Evolutionary conservation across 768 basidiomycete genomes (phyloP).

Genomic region (Macrolepiota dolichaula): DNA sequence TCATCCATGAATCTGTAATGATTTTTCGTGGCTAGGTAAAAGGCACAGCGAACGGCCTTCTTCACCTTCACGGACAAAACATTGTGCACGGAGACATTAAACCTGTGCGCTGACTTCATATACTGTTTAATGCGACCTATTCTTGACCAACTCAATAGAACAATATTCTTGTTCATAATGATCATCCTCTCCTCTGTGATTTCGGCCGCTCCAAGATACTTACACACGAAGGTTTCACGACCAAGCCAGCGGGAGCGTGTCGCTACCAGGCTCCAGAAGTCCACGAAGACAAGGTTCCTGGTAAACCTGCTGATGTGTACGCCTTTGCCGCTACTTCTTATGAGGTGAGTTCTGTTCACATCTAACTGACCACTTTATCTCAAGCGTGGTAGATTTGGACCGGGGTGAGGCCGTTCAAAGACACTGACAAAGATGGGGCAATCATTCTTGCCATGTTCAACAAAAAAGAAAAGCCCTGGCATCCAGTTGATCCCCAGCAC

Average conservation of each 20-base stretch:
- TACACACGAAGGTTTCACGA: constrained; percentile 14
- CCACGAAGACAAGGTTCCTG: background rate
- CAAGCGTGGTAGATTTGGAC: constrained; percentile 1
- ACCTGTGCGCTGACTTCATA: background rate
- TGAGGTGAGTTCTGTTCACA: constrained; percentile 11
- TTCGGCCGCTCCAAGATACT: constrained; percentile 14
- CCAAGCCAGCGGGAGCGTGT: constrained; percentile 7
- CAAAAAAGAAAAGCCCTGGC: background rate
- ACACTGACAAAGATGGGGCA: background rate
- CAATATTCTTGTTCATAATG: background rate
- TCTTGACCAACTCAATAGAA: background rate
- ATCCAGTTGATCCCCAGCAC: too few relatives aligned
- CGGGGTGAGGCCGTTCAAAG: background rate
- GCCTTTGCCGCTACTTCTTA: constrained; percentile 13
- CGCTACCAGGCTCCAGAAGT: constrained; percentile 11
- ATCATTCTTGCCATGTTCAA: background rate
- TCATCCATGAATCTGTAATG: background rate
- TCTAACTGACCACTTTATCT: too few relatives aligned
- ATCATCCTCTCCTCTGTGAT: background rate
- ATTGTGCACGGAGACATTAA: constrained; percentile 7
- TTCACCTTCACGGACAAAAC: background rate
- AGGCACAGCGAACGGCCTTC: background rate
- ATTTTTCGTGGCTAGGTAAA: background rate
- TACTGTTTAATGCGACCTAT: background rate
- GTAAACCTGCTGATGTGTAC: constrained; percentile 17